Base-by-base conservation (phyloP, 2,329 filamentous ascomycete genomes). In the Colletotrichum kahawae region DNA sequence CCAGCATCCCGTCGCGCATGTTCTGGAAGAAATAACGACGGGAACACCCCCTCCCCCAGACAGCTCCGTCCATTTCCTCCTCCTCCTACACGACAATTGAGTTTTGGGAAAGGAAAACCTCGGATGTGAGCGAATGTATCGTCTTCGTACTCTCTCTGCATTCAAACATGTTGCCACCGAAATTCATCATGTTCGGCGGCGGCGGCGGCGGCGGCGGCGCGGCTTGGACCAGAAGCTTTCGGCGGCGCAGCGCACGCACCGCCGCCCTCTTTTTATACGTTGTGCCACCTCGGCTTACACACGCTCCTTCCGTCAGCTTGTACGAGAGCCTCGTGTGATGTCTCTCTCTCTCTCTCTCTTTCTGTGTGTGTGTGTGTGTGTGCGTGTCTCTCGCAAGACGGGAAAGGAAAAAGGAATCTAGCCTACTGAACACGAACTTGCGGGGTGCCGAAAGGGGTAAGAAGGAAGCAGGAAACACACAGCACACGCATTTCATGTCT, bases 171-270 rank as follows among this genome's bases (percentile, higher is more conserved):
- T 51, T 51, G 43, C 43, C 43, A 51, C 43, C 43, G n/a, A 51
- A 21, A 21, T 51, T 51, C 43, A 21, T 57, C 54, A 57, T 27
- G 54, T 29, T 29, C 24, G 21, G 54, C 54, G 54, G 54, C 54
- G 48, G 54, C 24, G 21, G 54, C 54, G 54, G 54, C 54, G 48
- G 54, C 16, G 54, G 29, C 57, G 29, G 29, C 29, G 31, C 18
- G 57, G 33, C 29, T 18, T 31, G 27, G 12, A 34, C 33, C 36
- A 27, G 33, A 27, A 36, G 31, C 33, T 36, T 63, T 38, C 29
- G n/a, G 64, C 64, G 43, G 64, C 64, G 64, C 64, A 56, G 64
- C 64, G 64, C 64, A 67, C 64, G 64, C 64, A 67, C 48, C 43
- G 48, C 64, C n/a, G 64, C 64, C 38, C 12, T 66, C 18, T 66